Evolutionary conservation across 306 rosid species (phyloP), one percentile per base, ranked within the genome.

Genomic region (Vachellia collinsii): DNA sequence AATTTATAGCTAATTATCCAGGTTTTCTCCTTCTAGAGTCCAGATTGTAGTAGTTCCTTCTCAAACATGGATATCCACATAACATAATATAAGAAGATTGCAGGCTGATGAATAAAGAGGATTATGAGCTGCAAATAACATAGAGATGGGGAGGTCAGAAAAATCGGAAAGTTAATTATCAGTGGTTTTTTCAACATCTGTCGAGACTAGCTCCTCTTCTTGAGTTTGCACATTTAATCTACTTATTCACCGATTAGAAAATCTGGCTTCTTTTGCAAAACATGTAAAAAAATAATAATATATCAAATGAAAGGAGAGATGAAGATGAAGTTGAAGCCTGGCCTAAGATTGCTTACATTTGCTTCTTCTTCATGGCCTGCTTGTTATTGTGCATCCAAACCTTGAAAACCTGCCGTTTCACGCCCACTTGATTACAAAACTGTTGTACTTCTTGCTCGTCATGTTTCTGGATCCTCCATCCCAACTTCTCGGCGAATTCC

Each of bases 351-450:
- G 75, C 90, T 91, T 89, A 90, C 91, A 85, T 76, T 84, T 88
- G 81, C 25, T 91, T 87, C 82, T 93, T 94, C 90, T 89, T 95
- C 76, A 86, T 89, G 65, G 87, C 90, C 83, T 90, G 97, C 77
- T 93, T 93, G 84, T 95, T 95, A 73, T 96, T 96, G 78, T 96
- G 99, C 98, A 96, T 96, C 98, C 98, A 96, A 36, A 96, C 98
- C 90, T 93, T 96, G 85, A 96, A 92, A 79, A 91, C 97, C 59
- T 90, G 90, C 67, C 92, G 86, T 74, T 85, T 90, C 47, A 96
- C 85, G 7, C 94, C 97, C 7, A 87, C 78, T 41, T 92, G 93
- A 20, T 91, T 71, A 77, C 98, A 96, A 86, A 96, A 93, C 70
- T 89, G 90, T 25, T 92, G 97, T 58, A 96, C 91, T 56, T 92